phyloP scores from a whole-genome alignment of 2,329 filamentous ascomycete species.

The Trichoderma endophyticum region DNA sequence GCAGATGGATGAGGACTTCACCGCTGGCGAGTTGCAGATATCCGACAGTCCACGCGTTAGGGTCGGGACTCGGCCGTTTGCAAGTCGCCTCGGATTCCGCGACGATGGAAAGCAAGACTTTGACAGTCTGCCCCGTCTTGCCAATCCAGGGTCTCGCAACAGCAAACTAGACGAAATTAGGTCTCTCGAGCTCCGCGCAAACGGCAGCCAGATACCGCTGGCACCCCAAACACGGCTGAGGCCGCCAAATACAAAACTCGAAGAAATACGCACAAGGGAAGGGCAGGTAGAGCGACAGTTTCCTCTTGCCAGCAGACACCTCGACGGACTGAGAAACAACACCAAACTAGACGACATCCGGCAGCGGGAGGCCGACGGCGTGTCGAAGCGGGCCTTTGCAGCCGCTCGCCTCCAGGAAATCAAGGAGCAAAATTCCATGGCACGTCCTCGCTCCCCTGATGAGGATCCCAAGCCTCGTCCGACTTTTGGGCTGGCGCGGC shows the following conservation, averaged over 20 bases:
- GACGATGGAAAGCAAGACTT: conserved; percentile 28
- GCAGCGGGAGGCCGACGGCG: conserved; percentile 41
- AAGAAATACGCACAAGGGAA: conserved; percentile 38
- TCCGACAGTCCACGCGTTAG: conserved; percentile 55
- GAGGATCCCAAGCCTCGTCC: conserved; percentile 30
- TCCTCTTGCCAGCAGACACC: conserved; percentile 30
- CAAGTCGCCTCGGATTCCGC: conserved; percentile 33
- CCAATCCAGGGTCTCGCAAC: conserved; percentile 36
- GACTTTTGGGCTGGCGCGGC: neutral
- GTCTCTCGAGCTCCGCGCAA: conserved; percentile 39
- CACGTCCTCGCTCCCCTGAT: conserved; percentile 43
- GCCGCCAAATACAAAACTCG: conserved; percentile 32
- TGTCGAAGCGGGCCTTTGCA: conserved; percentile 48
- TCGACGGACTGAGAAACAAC: conserved; percentile 39
- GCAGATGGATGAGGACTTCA: conserved; percentile 58
- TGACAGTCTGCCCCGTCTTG: conserved; percentile 28
- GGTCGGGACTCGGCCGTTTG: conserved; percentile 36
- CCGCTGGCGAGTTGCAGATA: conserved; percentile 52
- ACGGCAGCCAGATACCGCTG: conserved; percentile 25
- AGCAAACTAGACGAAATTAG: conserved; percentile 46
- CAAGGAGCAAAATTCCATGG: conserved; percentile 47
- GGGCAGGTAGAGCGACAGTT: conserved; percentile 32
- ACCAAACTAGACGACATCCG: conserved; percentile 50
- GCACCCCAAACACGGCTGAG: conserved; percentile 20
- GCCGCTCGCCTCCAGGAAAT: conserved; percentile 52